phyloP scores from a whole-genome alignment of 192 early-diverging fungal genomes.

The Piromyces sp. region DNA sequence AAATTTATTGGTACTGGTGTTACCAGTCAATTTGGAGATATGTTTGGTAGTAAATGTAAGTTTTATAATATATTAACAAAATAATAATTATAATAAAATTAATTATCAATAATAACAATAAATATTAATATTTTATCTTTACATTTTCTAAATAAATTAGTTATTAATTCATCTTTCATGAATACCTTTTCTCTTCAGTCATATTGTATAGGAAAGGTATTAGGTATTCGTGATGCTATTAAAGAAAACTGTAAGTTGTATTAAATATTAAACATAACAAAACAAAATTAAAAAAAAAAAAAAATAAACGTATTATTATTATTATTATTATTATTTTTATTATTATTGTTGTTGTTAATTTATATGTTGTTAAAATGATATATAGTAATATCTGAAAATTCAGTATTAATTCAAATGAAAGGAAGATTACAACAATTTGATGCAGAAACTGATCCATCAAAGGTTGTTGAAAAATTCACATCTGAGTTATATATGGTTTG shows the following conservation, averaged over 20 bases:
- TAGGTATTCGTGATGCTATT: background rate
- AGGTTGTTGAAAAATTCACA: conserved; percentile 8
- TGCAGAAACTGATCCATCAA: conserved; percentile 14
- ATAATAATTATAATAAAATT: too few species aligned
- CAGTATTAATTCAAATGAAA: conserved; percentile 13
- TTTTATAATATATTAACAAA: too few species aligned
- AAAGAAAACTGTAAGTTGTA: background rate
- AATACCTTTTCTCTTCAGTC: background rate
- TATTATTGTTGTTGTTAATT: too few species aligned
- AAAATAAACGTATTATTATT: too few species aligned
- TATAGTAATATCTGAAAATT: conserved; percentile 6
- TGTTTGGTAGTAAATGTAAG: conserved; percentile 17
- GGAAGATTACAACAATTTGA: conserved; percentile 33
- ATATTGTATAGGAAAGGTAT: background rate
- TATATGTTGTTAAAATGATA: background rate
- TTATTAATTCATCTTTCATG: background rate
- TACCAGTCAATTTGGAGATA: conserved; percentile 13
- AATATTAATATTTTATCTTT: background rate
- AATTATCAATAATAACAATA: too few species aligned
- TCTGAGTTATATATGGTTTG: conserved; percentile 1
- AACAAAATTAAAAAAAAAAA: too few species aligned
- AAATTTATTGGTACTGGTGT: conserved; percentile 18
- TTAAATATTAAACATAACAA: too few species aligned
- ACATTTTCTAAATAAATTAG: background rate
- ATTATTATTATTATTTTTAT: too few species aligned